Conservation (phyloP, 495 filamentous ascomycete genomes). For the Oidiodendron maius region DNA sequence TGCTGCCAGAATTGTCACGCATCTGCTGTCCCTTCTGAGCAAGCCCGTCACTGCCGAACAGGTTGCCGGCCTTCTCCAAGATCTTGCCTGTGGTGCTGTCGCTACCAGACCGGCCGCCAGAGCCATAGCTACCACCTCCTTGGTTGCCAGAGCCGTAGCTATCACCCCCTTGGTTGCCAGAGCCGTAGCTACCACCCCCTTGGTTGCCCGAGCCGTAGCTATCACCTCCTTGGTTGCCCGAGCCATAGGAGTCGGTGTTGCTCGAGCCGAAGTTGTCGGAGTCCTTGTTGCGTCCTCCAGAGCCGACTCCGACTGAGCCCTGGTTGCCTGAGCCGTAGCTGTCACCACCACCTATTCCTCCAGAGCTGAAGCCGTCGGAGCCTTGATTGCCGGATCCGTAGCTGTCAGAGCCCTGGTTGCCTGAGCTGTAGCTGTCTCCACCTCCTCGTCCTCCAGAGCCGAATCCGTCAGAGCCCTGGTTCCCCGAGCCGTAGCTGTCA, state of each 20-base stretch:
- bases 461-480: constrained; percentile 1
- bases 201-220: constrained; percentile 3
- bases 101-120: constrained; percentile 1
- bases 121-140: constrained; percentile 12
- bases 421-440: constrained; percentile 17
- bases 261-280: background rate
- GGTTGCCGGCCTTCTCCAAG: constrained; percentile 36
- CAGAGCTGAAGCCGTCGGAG: background rate
- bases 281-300: background rate
- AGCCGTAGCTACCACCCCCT: constrained; percentile 17
- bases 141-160: constrained; percentile 11
- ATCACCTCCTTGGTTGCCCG: constrained; percentile 19
- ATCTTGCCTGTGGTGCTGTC: constrained; percentile 37
- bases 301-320: constrained; percentile 1
- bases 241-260: constrained; percentile 16
- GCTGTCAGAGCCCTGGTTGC: constrained; percentile 6
- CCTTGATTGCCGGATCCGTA: constrained; percentile 19
- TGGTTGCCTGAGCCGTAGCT: constrained; percentile 3
- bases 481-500: constrained; percentile 3
- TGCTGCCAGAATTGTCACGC: constrained; percentile 20
- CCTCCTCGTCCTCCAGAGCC: constrained; percentile 3
- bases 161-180: constrained; percentile 6
- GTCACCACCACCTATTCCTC: background rate
- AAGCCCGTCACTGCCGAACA: constrained; percentile 30
- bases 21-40: constrained; percentile 30